A percentile compares a stretch with the other conserved stretches of the same genome.
Evolutionary conservation across 495 filamentous ascomycete genomes (phyloP).

Genomic region (Talaromyces stipitatus): DNA sequence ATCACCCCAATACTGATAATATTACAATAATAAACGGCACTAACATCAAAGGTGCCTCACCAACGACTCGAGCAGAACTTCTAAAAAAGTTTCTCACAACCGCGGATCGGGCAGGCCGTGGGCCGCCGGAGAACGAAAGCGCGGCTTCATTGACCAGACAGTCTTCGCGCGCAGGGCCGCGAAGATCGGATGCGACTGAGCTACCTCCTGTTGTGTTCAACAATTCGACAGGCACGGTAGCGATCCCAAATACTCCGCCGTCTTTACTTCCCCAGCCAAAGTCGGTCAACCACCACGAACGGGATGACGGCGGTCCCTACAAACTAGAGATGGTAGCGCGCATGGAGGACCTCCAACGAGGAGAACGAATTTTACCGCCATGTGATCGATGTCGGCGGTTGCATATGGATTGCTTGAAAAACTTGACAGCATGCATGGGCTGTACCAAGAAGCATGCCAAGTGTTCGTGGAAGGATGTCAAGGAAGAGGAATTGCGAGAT

Average conservation of each 20-base stretch:
- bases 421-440: conserved; percentile 75
- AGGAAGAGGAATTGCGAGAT: conserved; percentile 56
- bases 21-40: conserved; percentile 43
- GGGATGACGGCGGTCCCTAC: conserved; percentile 54
- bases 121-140: conserved; percentile 21
- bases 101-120: conserved; percentile 39
- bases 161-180: conserved; percentile 24
- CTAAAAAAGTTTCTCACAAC: conserved; percentile 53
- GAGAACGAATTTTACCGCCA: conserved; percentile 65
- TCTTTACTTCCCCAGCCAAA: conserved; percentile 44
- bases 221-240: conserved; percentile 34
- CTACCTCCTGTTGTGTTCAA: conserved; percentile 19
- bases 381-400: conserved; percentile 78
- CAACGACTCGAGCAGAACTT: conserved; percentile 43
- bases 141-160: conserved; percentile 9
- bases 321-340: conserved; percentile 61
- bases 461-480: conserved; percentile 73
- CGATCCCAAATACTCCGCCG: conserved; percentile 44
- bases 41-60: conserved; percentile 44
- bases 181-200: conserved; percentile 33
- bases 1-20: conserved; percentile 37
- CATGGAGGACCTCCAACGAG: conserved; percentile 67
- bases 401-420: conserved; percentile 75
- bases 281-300: conserved; percentile 35
- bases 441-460: conserved; percentile 86